Evolutionary conservation across 768 basidiomycete species (phyloP), one percentile per base, ranked within the genome.

Genomic region (Exsudoporus frostii): DNA sequence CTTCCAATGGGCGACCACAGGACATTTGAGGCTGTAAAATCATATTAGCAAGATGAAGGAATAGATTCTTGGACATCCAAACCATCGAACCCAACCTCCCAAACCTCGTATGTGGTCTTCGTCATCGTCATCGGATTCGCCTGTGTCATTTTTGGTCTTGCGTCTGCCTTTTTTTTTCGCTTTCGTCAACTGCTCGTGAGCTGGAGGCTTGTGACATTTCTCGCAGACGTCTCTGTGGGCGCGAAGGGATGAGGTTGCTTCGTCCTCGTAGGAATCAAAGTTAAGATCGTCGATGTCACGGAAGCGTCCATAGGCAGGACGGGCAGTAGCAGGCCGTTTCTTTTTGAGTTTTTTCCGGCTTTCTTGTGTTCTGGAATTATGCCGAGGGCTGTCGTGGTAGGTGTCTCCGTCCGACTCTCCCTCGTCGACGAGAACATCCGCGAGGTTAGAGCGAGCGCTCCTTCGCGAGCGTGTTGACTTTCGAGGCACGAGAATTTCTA

Each of bases 21-120:
- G 86, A 55, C 91, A 94, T 65, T 83, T 86, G 38, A 90, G 75
- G 65, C 90, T 92, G 51, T 22, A 25, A 44, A 63, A 45, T 22
- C 3, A 38, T 9, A 32, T 67, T 9, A 66, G 44, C 38, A 54
- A 34, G 17, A 37, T 30, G 39, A 48, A 40, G 42, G 40, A 52
- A 40, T 29, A 39, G 5, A 34, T 30, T 1, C 1, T 0, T 34
- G n/a, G n/a, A 45, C 30, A 40, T 71, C 25, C 79, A 51, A 65
- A 90, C 90, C 91, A 94, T 71, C 82, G 79, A 57, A 92, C 82
- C 91, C 91, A 94, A 25, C 91, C 91, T 13, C 91, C 91, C 42
- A 86, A 71, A 7, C 67, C 65, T 13, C 56, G 70, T 10, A 83
- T 70, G 44, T 71, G 73, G 34, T 82, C 79, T 34, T 76, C 72